Evolutionary conservation across 768 basidiomycete species (phyloP), one percentile per base, ranked within the genome.

Genomic region (Amanita muscaria): DNA sequence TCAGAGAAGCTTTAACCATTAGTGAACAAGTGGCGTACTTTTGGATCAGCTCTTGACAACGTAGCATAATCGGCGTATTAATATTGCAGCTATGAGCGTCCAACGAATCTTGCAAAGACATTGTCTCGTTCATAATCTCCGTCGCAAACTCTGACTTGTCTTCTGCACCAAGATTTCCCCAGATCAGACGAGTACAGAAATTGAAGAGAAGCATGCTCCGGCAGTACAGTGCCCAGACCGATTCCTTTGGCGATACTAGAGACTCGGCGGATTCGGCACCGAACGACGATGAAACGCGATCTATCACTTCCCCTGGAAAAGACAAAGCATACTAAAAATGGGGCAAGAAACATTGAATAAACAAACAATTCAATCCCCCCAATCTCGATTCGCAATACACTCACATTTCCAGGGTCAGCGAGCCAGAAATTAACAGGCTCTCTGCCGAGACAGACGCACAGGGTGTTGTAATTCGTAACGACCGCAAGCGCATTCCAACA

Each of bases 121-220:
- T 76, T 1, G 77, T 72, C 61, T 88, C 84, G n/a, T 70, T 63
- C 66, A 76, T 82, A 1, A 77, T 76, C 39, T 79, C 75, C 45
- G 76, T 64, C 4, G 79, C 74, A 40, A 77, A 67, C 32, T 77
- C 77, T 1, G 77, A 72, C 35, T 74, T 73, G n/a, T 76, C 74
- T 25, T 79, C 73, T 16, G 64, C 64, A 9, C 64, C 58, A 46
- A 67, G 66, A 0, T 48, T 23, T 10, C 67, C 66, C 44, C 67
- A 64, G 40, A 73, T 57, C 21, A 79, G 63, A 3, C 76, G 75
- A 38, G 71, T 69, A 51, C 77, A 80, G 55, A 79, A 81, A 53
- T 76, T 83, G 84, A 85, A 89, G 3, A 88, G 66, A 8, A 89
- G 70, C 81, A 88, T 83, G 56, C 77, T 78, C 25, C 87, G 78